A percentile compares a stretch with the other conserved stretches of the same genome.
Evolutionary conservation across 345 rosid species (phyloP).

Genomic region (Citrus glauca): DNA sequence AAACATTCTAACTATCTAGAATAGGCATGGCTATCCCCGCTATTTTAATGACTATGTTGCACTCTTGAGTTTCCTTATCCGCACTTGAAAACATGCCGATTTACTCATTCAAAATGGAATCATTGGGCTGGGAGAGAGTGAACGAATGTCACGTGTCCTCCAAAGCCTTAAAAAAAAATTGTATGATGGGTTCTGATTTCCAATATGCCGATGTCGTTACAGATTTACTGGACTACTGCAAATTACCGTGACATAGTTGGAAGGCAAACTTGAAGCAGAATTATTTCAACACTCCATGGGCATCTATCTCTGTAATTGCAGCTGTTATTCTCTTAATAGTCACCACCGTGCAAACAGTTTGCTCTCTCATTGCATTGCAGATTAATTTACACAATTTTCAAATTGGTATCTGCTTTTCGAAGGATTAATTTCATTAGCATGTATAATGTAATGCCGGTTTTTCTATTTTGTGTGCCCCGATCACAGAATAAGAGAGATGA

Average conservation of each 20-base stretch:
- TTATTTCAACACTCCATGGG: slow-evolving; percentile 24
- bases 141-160: background rate
- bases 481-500: too few relatives aligned
- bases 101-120: background rate
- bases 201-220: too few relatives aligned
- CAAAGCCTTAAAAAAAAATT: background rate
- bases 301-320: slow-evolving; percentile 14
- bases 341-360: slow-evolving; percentile 8
- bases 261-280: background rate
- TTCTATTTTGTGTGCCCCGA: too few relatives aligned
- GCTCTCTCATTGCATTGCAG: background rate
- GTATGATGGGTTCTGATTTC: too few relatives aligned
- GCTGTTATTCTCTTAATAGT: slow-evolving; percentile 13
- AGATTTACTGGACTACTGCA: too few relatives aligned
- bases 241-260: too few relatives aligned
- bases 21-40: too few relatives aligned
- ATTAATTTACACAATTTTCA: too few relatives aligned
- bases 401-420: too few relatives aligned
- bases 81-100: background rate
- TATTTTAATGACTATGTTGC: background rate
- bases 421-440: background rate
- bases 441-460: too few relatives aligned
- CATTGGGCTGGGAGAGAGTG: background rate
- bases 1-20: too few relatives aligned
- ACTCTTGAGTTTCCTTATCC: background rate